phyloP scores from a whole-genome alignment of 805 yeast genomes.

The Suhomyces pyralidae region DNA sequence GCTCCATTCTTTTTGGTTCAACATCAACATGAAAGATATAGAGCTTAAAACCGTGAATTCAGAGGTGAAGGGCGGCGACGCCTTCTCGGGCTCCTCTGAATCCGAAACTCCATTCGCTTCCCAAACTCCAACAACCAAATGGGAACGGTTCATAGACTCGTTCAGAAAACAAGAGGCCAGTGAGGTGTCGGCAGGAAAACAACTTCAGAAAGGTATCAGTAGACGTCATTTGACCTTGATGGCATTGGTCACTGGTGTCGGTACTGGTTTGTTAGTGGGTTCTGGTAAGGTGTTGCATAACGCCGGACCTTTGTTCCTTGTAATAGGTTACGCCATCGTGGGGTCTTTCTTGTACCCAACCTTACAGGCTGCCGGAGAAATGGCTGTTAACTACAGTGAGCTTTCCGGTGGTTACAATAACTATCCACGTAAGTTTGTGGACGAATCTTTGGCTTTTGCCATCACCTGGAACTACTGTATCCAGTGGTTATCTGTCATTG shows the following conservation, averaged over 20 bases:
- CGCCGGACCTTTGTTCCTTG: slow-evolving; percentile 37
- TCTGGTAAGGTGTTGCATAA: slow-evolving; percentile 33
- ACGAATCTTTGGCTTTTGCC: slow-evolving; percentile 57
- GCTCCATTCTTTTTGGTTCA: neutral
- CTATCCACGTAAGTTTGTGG: slow-evolving; percentile 52
- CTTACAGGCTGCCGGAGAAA: slow-evolving; percentile 42
- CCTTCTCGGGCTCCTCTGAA: slow-evolving; percentile 9
- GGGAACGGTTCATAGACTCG: slow-evolving; percentile 29
- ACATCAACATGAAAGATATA: slow-evolving; percentile 9
- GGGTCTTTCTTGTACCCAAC: slow-evolving; percentile 38
- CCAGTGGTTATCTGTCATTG: slow-evolving; percentile 61
- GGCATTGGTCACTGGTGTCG: slow-evolving; percentile 39
- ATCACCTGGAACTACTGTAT: slow-evolving; percentile 62
- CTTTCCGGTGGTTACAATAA: slow-evolving; percentile 64
- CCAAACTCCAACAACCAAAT: slow-evolving; percentile 10
- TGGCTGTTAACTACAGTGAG: slow-evolving; percentile 58
- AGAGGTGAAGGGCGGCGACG: slow-evolving; percentile 12
- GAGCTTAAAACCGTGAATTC: slow-evolving; percentile 17
- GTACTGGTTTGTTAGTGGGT: slow-evolving; percentile 44
- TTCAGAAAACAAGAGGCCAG: slow-evolving; percentile 18
- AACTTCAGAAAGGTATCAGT: slow-evolving; percentile 30
- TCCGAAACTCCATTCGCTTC: slow-evolving; percentile 12
- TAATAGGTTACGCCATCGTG: slow-evolving; percentile 32
- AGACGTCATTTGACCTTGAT: slow-evolving; percentile 39
- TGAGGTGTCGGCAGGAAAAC: slow-evolving; percentile 19